Evolutionary conservation across 257 asterid species (phyloP).

Genomic region (Cruciata laevipes): DNA sequence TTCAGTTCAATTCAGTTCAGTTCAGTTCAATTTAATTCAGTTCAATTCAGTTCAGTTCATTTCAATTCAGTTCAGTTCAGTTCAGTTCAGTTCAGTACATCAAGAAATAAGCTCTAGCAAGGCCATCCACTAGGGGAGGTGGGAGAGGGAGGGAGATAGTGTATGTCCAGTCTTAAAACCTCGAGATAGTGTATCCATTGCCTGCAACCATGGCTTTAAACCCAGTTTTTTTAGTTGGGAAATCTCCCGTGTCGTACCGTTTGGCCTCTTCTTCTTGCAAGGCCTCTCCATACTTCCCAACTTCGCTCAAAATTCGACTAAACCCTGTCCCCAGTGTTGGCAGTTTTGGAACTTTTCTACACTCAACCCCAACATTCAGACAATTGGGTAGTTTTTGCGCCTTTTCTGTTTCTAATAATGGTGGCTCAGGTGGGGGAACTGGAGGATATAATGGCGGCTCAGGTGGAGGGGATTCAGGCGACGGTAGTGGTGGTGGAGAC

Average conservation of each 20-base stretch:
- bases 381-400: slow-evolving; percentile 32
- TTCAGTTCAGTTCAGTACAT: too few species aligned
- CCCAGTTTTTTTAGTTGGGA: slow-evolving; percentile 25
- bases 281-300: slow-evolving; percentile 17
- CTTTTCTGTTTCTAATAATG: slow-evolving; percentile 35
- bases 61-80: too few species aligned
- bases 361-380: slow-evolving; percentile 21
- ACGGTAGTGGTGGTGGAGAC: slow-evolving; percentile 39
- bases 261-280: slow-evolving; percentile 18
- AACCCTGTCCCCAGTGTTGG: slow-evolving; percentile 16
- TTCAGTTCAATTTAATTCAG: too few species aligned
- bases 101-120: too few species aligned
- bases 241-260: slow-evolving; percentile 22
- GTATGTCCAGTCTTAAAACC: too few species aligned
- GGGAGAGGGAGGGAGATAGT: too few species aligned
- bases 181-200: too few species aligned
- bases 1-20: too few species aligned
- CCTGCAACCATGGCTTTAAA: slow-evolving; percentile 27
- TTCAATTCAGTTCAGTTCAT: too few species aligned
- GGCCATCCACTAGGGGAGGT: too few species aligned
- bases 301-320: slow-evolving; percentile 22
- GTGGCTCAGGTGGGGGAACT: slow-evolving; percentile 40
- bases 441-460: slow-evolving; percentile 52
- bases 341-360: slow-evolving; percentile 16
- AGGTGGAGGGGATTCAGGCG: slow-evolving; percentile 42